Evolutionary conservation across 1,284 basidiomycete species (phyloP).

Genomic region (Ganoderma lingzhi): DNA sequence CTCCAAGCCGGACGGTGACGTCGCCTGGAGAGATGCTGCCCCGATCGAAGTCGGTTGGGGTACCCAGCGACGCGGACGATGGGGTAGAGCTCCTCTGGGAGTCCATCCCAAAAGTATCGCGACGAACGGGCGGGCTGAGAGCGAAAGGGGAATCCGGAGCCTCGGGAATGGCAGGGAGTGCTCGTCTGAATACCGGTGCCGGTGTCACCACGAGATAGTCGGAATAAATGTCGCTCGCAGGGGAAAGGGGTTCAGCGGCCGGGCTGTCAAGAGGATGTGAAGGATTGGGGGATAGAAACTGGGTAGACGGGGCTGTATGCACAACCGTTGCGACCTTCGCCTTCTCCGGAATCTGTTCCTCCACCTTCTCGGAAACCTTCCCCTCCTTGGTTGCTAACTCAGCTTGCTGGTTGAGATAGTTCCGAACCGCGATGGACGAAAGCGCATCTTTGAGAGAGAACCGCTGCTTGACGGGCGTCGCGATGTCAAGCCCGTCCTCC

Average conservation of each 20-base stretch:
- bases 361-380: conserved; percentile 11
- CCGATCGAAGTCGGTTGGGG: conserved; percentile 25
- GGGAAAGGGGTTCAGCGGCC: conserved; percentile 27
- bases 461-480: conserved; percentile 31
- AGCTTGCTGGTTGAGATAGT: conserved; percentile 27
- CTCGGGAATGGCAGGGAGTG: conserved; percentile 33
- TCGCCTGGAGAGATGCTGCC: conserved; percentile 20
- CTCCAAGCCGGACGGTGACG: conserved; percentile 17
- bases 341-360: conserved; percentile 2
- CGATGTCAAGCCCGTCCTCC: conserved; percentile 30
- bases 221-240: conserved; percentile 32
- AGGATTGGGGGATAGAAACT: conserved; percentile 21
- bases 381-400: conserved; percentile 22
- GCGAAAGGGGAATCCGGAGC: conserved; percentile 26
- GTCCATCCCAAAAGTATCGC: conserved; percentile 25
- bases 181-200: conserved; percentile 17
- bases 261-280: conserved; percentile 25
- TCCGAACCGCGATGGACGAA: conserved; percentile 23
- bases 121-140: conserved; percentile 13
- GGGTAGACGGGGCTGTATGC: conserved; percentile 16
- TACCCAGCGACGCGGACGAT: conserved; percentile 22
- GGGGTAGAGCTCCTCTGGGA: conserved; percentile 24
- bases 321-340: conserved; percentile 5
- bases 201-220: conserved; percentile 25
- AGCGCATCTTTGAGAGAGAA: conserved; percentile 30